Conservation (phyloP, 164 flowering plant genomes). For the Aristolochia contorta region DNA sequence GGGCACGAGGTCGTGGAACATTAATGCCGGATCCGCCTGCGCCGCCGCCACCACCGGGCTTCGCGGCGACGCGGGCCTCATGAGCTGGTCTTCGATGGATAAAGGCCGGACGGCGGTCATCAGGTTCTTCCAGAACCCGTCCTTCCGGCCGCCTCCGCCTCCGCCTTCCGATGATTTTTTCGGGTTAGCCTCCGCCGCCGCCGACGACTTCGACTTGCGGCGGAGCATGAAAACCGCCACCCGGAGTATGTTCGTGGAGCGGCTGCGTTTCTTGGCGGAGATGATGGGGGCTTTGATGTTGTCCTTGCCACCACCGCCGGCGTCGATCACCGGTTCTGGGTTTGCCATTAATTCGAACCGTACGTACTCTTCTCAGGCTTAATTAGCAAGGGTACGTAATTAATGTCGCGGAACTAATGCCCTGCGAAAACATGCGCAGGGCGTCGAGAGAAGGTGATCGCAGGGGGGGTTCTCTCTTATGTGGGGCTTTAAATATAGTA, state of each 20-base stretch:
- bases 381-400: no score
- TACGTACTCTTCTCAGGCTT: no score
- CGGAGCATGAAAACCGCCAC: constrained; percentile 4
- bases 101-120: neutral
- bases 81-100: neutral
- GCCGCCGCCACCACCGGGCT: neutral
- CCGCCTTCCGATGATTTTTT: no score
- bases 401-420: no score
- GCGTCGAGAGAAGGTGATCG: no score
- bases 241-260: neutral
- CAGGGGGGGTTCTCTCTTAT: no score
- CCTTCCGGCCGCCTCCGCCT: neutral
- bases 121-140: neutral
- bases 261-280: neutral
- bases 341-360: no score
- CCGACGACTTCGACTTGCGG: neutral
- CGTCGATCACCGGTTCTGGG: no score
- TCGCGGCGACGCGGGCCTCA: neutral
- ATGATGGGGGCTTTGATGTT: neutral
- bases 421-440: no score
- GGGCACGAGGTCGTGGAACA: neutral
- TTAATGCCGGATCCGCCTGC: no score
- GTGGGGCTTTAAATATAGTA: no score
- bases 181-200: no score
- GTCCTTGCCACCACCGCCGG: neutral